Evolutionary conservation across 768 basidiomycete species (phyloP).

Genomic region (Tulasnella sp.): DNA sequence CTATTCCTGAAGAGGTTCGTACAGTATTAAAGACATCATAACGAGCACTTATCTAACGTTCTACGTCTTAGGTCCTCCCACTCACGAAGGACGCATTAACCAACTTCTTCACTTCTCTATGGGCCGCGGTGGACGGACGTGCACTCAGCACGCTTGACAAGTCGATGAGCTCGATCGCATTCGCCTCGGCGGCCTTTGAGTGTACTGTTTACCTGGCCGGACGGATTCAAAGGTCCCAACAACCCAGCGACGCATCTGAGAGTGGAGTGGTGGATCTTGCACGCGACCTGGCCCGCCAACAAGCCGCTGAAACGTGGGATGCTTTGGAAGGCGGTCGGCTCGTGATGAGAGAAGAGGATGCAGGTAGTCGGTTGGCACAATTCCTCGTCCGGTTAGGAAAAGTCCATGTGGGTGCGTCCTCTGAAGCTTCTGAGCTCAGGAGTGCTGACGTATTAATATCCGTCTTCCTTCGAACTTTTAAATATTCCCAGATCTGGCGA

Average conservation of each 20-base stretch:
- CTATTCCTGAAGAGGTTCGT: slow-evolving; percentile 56
- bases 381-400: slow-evolving; percentile 31
- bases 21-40: not conserved
- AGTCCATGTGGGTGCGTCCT: slow-evolving; percentile 29
- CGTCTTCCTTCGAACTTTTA: not conserved
- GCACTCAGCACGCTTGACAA: slow-evolving; percentile 47
- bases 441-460: not conserved
- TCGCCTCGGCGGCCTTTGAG: slow-evolving; percentile 63
- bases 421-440: not conserved
- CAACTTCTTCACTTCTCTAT: slow-evolving; percentile 65
- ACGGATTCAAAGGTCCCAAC: slow-evolving; percentile 35
- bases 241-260: not conserved
- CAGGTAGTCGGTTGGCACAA: slow-evolving; percentile 41
- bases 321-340: slow-evolving; percentile 36
- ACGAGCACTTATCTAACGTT: slow-evolving; percentile 27
- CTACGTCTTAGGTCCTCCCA: slow-evolving; percentile 28
- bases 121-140: slow-evolving; percentile 68
- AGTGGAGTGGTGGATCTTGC: not conserved
- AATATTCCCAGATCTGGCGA: not conserved
- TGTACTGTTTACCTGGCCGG: slow-evolving; percentile 48
- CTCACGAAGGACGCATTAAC: slow-evolving; percentile 32
- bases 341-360: slow-evolving; percentile 44
- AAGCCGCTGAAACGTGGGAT: slow-evolving; percentile 41
- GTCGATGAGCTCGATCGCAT: slow-evolving; percentile 47
- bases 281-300: slow-evolving; percentile 31